phyloP scores from a whole-genome alignment of 192 early-diverging fungal genomes.

The Geranomyces variabilis region DNA sequence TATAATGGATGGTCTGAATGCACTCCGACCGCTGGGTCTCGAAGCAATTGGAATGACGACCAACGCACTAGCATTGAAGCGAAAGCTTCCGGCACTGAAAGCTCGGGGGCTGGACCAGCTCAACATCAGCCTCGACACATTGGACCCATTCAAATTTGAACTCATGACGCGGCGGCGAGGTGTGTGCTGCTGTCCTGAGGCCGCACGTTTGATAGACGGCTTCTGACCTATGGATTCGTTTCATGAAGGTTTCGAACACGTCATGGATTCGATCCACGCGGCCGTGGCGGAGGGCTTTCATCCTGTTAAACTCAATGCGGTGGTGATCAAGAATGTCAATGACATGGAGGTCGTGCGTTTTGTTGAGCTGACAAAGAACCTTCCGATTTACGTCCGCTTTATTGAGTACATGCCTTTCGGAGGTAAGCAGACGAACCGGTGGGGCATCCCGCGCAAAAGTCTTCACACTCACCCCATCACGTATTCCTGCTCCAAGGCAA shows the following conservation, averaged over 20 bases:
- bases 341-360: slow-evolving; percentile 82
- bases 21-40: slow-evolving; percentile 73
- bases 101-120: slow-evolving; percentile 80
- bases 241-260: slow-evolving; percentile 66
- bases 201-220: no score
- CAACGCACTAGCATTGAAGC: slow-evolving; percentile 88
- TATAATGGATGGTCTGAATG: slow-evolving; percentile 77
- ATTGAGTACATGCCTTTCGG: slow-evolving; percentile 99
- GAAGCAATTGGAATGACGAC: slow-evolving; percentile 88
- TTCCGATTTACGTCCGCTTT: slow-evolving; percentile 80
- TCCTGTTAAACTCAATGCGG: slow-evolving; percentile 90
- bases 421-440: slow-evolving; percentile 54
- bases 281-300: slow-evolving; percentile 67
- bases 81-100: slow-evolving; percentile 74
- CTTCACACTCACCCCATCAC: neutral
- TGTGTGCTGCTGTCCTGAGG: no score
- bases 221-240: no score
- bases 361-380: slow-evolving; percentile 80
- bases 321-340: slow-evolving; percentile 87
- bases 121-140: slow-evolving; percentile 92
- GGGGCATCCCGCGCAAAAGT: neutral
- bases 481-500: slow-evolving; percentile 61
- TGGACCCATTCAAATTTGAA: slow-evolving; percentile 86
- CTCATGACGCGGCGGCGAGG: slow-evolving; percentile 85
- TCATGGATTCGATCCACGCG: slow-evolving; percentile 74